phyloP scores from a whole-genome alignment of 1,284 basidiomycete genomes.

The Sanghuangporus baumii region DNA sequence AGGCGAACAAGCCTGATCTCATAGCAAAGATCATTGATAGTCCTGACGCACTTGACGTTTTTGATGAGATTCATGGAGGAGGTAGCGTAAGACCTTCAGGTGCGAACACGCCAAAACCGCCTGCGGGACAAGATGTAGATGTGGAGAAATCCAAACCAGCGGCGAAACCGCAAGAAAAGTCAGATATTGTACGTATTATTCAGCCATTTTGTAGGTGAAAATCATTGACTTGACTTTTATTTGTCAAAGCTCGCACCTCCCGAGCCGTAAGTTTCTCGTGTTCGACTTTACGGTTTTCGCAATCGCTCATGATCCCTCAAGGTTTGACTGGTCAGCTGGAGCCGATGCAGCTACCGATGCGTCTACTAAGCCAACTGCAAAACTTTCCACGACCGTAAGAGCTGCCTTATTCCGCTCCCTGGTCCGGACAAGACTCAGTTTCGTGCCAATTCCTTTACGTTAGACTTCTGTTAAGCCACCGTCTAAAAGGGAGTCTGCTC shows the following conservation, averaged over 20 bases:
- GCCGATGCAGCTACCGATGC: conserved; percentile 6
- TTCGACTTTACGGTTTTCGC: not conserved
- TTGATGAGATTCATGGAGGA: conserved; percentile 31
- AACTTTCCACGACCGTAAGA: not conserved
- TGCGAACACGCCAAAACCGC: not conserved
- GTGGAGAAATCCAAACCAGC: not conserved
- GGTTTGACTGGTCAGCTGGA: conserved; percentile 14
- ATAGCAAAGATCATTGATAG: conserved; percentile 53
- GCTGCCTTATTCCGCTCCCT: not conserved
- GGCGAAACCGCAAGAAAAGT: not conserved
- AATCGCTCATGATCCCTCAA: not conserved
- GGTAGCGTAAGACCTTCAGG: conserved; percentile 5
- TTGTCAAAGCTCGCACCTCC: conserved; percentile 36
- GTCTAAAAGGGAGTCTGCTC: not conserved
- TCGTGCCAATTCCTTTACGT: not conserved
- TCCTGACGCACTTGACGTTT: conserved; percentile 44
- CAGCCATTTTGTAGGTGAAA: not conserved
- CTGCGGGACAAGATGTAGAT: not conserved
- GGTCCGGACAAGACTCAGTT: not conserved
- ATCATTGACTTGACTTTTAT: not conserved
- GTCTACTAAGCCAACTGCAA: not conserved
- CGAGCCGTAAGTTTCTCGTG: conserved; percentile 34
- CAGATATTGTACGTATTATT: conserved; percentile 20
- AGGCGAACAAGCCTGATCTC: conserved; percentile 62
- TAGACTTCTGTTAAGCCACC: conserved; percentile 6